Conservation (phyloP, 352 stramenopile species). For the Elongisporangium undulatum region DNA sequence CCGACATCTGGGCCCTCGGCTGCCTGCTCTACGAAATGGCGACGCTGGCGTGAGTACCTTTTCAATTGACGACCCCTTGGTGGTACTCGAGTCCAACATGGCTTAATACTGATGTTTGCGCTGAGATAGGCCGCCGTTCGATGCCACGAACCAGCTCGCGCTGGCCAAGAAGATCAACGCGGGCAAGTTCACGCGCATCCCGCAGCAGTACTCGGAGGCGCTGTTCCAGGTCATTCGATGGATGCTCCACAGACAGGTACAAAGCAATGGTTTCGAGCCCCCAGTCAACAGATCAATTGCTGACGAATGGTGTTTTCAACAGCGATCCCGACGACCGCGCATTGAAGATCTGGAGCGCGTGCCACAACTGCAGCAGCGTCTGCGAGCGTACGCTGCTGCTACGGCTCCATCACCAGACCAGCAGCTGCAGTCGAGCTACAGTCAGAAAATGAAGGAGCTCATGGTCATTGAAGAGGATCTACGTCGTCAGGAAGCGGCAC, state of each 20-base stretch:
- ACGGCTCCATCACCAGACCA: conserved; percentile 51
- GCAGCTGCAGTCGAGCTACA: conserved; percentile 77
- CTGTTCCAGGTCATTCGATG: conserved; percentile 88
- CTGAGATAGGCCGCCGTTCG: conserved; percentile 76
- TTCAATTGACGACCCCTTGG: background rate
- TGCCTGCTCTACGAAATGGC: conserved; percentile 92
- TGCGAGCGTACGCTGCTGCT: conserved; percentile 70
- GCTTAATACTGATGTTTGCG: background rate
- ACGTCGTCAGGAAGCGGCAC: conserved; percentile 73
- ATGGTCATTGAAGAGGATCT: conserved; percentile 82
- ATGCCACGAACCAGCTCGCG: conserved; percentile 90
- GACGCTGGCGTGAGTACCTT: conserved; percentile 55
- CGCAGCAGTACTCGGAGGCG: conserved; percentile 87
- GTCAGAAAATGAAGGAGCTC: conserved; percentile 87
- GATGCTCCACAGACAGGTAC: conserved; percentile 79
- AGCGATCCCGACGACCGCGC: conserved; percentile 72
- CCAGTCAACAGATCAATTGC: background rate
- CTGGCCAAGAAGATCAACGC: conserved; percentile 93
- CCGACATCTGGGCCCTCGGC: conserved; percentile 89
- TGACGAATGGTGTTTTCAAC: background rate
- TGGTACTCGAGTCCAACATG: background rate
- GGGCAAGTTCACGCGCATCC: conserved; percentile 89
- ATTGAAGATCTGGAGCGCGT: conserved; percentile 85
- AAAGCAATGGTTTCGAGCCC: too few species aligned
- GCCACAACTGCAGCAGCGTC: conserved; percentile 72